These are phyloP conservation scores for Pseudonectria buxi DNA, from an alignment of 2,329 filamentous ascomycete genomes.

Conservation along the genomic window DNA sequence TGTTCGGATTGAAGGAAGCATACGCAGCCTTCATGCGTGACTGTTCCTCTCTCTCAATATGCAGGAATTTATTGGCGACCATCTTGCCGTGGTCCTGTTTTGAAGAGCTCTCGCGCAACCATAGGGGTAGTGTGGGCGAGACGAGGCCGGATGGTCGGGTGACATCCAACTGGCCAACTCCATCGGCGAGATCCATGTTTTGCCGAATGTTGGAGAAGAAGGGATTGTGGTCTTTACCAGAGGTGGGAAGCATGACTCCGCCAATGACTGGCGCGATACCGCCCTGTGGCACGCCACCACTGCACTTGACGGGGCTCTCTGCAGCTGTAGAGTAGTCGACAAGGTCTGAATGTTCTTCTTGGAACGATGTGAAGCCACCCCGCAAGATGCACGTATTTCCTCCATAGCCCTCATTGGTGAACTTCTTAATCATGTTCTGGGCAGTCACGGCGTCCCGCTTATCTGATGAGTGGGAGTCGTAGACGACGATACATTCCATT, in stretches of 20 bases:
- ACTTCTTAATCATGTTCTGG: conserved; percentile 89
- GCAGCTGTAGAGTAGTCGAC: conserved; percentile 47
- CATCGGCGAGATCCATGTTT: conserved; percentile 90
- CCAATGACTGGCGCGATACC: conserved; percentile 69
- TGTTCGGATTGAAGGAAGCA: conserved; percentile 39
- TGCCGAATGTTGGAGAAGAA: conserved; percentile 97
- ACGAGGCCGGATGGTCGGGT: conserved; percentile 40
- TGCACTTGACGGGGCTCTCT: conserved; percentile 37
- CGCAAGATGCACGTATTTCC: conserved; percentile 69
- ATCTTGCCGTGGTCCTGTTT: conserved; percentile 66
- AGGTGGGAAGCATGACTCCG: conserved; percentile 73
- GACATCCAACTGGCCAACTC: conserved; percentile 75
- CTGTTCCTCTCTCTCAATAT: conserved; percentile 79
- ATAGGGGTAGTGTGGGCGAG: conserved; percentile 57
- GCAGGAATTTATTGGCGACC: conserved; percentile 76
- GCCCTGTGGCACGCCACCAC: conserved; percentile 35
- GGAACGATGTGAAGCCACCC: conserved; percentile 75
- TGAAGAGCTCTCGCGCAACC: conserved; percentile 66
- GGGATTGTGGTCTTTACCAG: conserved; percentile 66
- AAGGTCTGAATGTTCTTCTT: conserved; percentile 55
- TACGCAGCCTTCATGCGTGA: conserved; percentile 83
- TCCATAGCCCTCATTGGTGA: conserved; percentile 72
- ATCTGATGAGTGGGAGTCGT: conserved; percentile 71
- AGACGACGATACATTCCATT: conserved; percentile 74
- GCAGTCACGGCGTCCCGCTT: conserved; percentile 75